Base-by-base conservation (phyloP, 106 monocot genomes). In the Allium fistulosum region DNA sequence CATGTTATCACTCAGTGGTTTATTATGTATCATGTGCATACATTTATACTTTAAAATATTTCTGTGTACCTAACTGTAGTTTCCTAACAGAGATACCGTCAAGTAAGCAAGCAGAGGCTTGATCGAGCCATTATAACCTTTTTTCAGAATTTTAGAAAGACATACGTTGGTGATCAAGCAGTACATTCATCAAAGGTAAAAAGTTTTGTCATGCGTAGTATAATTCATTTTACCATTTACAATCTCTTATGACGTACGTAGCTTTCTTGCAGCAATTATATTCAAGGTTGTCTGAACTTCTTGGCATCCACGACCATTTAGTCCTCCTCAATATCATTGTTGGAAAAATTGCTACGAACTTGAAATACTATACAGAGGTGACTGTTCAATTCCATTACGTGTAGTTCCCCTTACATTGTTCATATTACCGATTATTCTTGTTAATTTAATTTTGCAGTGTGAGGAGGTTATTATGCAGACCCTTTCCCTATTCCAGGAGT, bases 91-190 rank as follows among this genome's bases (percentile, higher is more conserved):
- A 84, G 97, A 69, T 99, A 99, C 76, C 14, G 18, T 80, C 86
- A 93, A 73, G 77, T 85, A 83, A 93, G 87, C 79, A 99, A 99
- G 79, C 92, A 99, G 78, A 87, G 93, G 63, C 89, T 99, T 60
- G 97, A 90, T 75, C 93, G 85, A 55, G 92, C 97, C 17, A 90
- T 99, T 50, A 64, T 99, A 53, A 84, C 78, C 18, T 97, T 97
- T 79, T 87, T 90, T 56, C 97, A 99, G 65, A 90, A 93, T 74
- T 93, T 99, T 67, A 81, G 97, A 12, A 99, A 83, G 80, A 87
- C 97, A 13, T 99, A 99, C 90, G 93, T 99, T 71, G 97, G 97
- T 56, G 97, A 99, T 53, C 93, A 93, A 78, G 92, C 97, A 47
- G 85, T 99, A 81, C 97, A 93, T 85, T 89, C 97, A 73, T 92